Base-by-base conservation (phyloP, 2,329 filamentous ascomycete genomes). In the Ophiostoma populinum region DNA sequence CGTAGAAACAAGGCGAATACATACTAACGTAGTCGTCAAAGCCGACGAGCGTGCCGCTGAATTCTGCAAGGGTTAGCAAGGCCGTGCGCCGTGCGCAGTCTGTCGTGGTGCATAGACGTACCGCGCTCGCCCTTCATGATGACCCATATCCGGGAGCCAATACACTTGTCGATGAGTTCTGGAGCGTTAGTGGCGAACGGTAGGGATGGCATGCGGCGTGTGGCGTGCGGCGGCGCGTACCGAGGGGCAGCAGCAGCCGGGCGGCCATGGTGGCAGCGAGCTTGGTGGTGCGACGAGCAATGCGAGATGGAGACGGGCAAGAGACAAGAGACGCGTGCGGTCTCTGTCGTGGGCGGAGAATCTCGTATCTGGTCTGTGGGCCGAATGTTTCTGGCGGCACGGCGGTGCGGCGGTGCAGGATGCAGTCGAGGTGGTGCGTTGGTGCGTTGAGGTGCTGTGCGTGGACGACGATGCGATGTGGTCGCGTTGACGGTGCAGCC, bases 21-120 rank as follows among this genome's bases (percentile, higher is more conserved):
- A 64, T 68, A 94, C 86, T 98, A 69, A 98, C 90, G 63, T 95
- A 98, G 69, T 98, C 90, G 55, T 98, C 90, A 50, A 98, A 98
- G 3, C 90, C 90, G 37, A 93, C 71, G 18, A 98, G 67, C 7
- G 83, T 94, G 36, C 90, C 90, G 47, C 80, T 82, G 61, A 98
- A 98, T 58, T 98, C 90, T 95, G 13, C 5, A 10, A 9, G 8
- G 2, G 28, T 40, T 25, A 43, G 41, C 18, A n/a, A n/a, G n/a
- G n/a, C n/a, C n/a, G n/a, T n/a, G n/a, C n/a, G n/a, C n/a, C n/a
- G n/a, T n/a, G n/a, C n/a, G n/a, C n/a, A n/a, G n/a, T n/a, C n/a
- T n/a, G n/a, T n/a, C n/a, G n/a, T 3, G 17, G 12, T 8, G 18
- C 27, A 17, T 17, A 9, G 6, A 29, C 54, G 24, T 59, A 92